Conservation (phyloP, 2,329 filamentous ascomycete genomes). For the Tolypocladium nubicola region DNA sequence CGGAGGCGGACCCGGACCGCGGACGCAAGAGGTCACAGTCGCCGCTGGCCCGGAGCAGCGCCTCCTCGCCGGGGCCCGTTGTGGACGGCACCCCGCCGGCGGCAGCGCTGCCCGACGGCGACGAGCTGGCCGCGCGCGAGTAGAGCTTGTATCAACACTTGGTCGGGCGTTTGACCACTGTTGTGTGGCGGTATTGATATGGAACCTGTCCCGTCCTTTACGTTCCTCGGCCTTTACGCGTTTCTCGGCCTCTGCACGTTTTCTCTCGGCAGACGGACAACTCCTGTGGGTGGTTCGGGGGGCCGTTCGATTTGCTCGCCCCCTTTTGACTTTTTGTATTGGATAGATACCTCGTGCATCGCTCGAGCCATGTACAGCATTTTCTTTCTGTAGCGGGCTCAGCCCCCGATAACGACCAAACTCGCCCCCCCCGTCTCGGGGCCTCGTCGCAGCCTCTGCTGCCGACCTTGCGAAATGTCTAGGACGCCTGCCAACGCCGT, state of each 20-base stretch:
- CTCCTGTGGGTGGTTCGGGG: background rate
- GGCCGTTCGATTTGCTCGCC: background rate
- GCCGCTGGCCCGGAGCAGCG: background rate
- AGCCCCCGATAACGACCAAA: background rate
- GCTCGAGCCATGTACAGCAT: background rate
- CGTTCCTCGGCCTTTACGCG: too few relatives aligned
- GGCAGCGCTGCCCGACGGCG: background rate
- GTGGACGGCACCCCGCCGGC: background rate
- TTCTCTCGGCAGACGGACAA: background rate
- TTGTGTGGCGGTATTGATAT: background rate
- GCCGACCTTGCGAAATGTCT: background rate
- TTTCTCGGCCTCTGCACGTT: too few relatives aligned
- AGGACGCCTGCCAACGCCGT: background rate
- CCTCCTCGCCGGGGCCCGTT: background rate
- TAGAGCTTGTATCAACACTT: constrained; percentile 1
- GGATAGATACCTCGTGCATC: background rate
- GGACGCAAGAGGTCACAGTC: background rate
- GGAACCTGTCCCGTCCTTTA: too few relatives aligned
- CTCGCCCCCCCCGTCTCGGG: background rate
- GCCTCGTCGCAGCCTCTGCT: background rate
- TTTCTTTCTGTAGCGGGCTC: background rate
- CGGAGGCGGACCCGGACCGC: background rate
- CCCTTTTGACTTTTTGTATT: background rate
- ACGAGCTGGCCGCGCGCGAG: background rate
- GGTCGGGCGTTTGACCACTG: constrained; percentile 1